Conservation (phyloP, 495 filamentous ascomycete genomes). For the Collariella sp. region DNA sequence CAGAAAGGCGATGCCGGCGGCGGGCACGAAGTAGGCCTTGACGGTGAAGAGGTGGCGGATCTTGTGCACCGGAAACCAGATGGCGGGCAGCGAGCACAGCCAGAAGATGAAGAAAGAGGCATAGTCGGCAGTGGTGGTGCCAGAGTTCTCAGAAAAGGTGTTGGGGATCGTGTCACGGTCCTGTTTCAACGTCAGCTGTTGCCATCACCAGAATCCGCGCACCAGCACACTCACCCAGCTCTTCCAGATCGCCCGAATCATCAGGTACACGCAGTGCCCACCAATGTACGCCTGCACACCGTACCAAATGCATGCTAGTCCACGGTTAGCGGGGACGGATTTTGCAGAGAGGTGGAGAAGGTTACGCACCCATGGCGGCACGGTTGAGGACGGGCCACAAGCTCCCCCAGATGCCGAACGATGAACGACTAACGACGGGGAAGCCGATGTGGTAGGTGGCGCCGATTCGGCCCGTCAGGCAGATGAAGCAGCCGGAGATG, state of each 20-base stretch:
- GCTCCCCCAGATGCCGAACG: slow-evolving; percentile 80
- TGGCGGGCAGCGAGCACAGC: slow-evolving; percentile 67
- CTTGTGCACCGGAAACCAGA: slow-evolving; percentile 73
- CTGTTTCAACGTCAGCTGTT: slow-evolving; percentile 19
- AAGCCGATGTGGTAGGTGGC: slow-evolving; percentile 87
- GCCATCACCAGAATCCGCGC: not conserved
- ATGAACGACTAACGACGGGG: slow-evolving; percentile 64
- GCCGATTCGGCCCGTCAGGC: slow-evolving; percentile 73
- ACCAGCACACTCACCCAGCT: slow-evolving; percentile 31
- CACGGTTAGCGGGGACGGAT: slow-evolving; percentile 3
- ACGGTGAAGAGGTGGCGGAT: slow-evolving; percentile 85
- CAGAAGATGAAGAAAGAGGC: slow-evolving; percentile 80
- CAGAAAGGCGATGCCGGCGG: slow-evolving; percentile 78
- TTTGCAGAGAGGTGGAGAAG: not conserved
- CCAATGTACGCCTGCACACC: slow-evolving; percentile 84
- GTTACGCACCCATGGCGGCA: slow-evolving; percentile 58
- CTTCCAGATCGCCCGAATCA: slow-evolving; percentile 76
- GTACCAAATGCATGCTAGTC: slow-evolving; percentile 65
- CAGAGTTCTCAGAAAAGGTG: slow-evolving; percentile 52
- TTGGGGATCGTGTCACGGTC: slow-evolving; percentile 54
- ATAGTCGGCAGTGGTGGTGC: slow-evolving; percentile 68
- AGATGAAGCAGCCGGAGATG: slow-evolving; percentile 67
- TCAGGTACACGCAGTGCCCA: slow-evolving; percentile 69
- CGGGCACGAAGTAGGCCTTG: slow-evolving; percentile 78
- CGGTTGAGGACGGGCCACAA: slow-evolving; percentile 90